Evolutionary conservation across 805 yeast genomes (phyloP).

Genomic region (Yarrowia bubula): DNA sequence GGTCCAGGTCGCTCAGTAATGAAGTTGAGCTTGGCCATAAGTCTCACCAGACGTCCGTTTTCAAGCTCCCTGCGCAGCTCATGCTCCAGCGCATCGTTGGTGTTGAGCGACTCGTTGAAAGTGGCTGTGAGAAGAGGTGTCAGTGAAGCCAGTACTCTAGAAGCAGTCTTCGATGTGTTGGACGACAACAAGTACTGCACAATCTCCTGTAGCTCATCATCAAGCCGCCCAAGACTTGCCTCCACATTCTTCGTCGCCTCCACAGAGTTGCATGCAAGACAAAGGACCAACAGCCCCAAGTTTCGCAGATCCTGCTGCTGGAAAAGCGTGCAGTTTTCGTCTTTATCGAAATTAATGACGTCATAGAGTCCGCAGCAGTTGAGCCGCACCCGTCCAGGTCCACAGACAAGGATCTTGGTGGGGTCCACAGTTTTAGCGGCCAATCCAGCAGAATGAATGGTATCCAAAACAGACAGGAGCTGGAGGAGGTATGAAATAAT

Average conservation of each 20-base stretch:
- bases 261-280: conserved; percentile 45
- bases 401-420: conserved; percentile 70
- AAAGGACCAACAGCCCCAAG: conserved; percentile 61
- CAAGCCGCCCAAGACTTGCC: conserved; percentile 19
- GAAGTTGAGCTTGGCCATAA: conserved; percentile 76
- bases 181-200: conserved; percentile 32
- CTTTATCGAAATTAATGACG: conserved; percentile 47
- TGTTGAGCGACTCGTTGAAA: conserved; percentile 29
- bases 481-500: conserved; percentile 80
- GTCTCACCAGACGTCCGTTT: conserved; percentile 80
- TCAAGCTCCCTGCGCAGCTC: conserved; percentile 70
- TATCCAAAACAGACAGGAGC: conserved; percentile 63
- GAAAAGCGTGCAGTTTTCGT: conserved; percentile 34
- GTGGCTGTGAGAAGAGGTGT: conserved; percentile 24
- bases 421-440: conserved; percentile 62
- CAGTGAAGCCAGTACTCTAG: conserved; percentile 28
- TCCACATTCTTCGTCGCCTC: conserved; percentile 28
- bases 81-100: conserved; percentile 37
- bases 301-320: conserved; percentile 57
- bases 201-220: conserved; percentile 30
- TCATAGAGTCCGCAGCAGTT: conserved; percentile 72
- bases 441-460: conserved; percentile 63
- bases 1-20: conserved; percentile 57
- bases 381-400: conserved; percentile 66
- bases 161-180: conserved; percentile 16